Conservation (phyloP, 2,329 filamentous ascomycete species). For the Amesomyces nigricolor region DNA sequence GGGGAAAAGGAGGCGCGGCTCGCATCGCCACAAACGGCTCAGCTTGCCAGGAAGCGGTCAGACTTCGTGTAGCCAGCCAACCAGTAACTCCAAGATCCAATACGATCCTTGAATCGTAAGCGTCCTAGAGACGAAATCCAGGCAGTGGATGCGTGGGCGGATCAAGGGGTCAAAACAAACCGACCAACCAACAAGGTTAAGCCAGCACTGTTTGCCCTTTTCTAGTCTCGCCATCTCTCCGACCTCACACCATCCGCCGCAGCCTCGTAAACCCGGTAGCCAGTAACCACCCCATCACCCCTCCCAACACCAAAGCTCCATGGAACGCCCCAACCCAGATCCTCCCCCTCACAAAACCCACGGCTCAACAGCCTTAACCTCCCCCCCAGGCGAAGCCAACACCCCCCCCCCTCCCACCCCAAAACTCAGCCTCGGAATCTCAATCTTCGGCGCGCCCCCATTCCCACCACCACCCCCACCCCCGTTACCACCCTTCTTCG, state of each 20-base stretch:
- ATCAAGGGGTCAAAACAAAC: neutral
- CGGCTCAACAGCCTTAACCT: constrained; percentile 5
- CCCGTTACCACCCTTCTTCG: constrained; percentile 24
- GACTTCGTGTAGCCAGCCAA: neutral
- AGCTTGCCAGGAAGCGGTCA: constrained; percentile 3
- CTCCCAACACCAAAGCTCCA: no score
- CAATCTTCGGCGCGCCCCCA: constrained; percentile 12
- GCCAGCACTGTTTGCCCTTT: neutral
- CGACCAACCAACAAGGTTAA: neutral
- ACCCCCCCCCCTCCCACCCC: neutral
- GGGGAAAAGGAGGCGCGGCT: neutral
- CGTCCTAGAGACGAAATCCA: no score
- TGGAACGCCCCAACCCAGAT: neutral
- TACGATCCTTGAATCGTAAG: no score
- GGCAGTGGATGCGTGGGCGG: no score
- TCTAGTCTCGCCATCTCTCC: neutral
- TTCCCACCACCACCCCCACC: neutral
- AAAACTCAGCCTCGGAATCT: constrained; percentile 18
- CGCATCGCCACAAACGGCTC: constrained; percentile 1
- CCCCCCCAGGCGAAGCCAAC: neutral
- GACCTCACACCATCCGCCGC: no score
- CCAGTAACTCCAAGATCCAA: no score
- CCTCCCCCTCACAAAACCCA: constrained; percentile 10
- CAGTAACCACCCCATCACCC: no score
- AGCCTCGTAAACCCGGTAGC: no score